Conservation (phyloP, 768 basidiomycete species). For the Boletus pseudo-olivaceus region DNA sequence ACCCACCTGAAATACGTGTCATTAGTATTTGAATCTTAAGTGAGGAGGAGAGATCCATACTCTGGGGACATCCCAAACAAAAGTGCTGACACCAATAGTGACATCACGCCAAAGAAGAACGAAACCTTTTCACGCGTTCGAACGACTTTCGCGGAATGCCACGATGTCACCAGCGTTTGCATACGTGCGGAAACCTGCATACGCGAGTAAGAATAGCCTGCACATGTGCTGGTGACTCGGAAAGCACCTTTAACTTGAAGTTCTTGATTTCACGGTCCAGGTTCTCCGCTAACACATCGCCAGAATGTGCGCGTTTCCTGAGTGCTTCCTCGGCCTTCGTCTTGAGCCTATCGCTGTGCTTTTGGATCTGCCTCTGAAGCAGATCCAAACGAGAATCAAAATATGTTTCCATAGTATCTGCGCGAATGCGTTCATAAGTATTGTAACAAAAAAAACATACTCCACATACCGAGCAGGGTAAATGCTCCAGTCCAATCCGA, state of each 20-base stretch:
- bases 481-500: slow-evolving; percentile 80
- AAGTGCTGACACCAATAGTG: slow-evolving; percentile 76
- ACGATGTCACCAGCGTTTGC: slow-evolving; percentile 70
- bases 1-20: slow-evolving; percentile 59
- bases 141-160: slow-evolving; percentile 91
- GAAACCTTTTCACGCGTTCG: slow-evolving; percentile 81
- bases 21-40: slow-evolving; percentile 4
- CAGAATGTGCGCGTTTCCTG: slow-evolving; percentile 53
- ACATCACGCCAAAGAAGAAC: slow-evolving; percentile 94
- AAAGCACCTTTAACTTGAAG: slow-evolving; percentile 76
- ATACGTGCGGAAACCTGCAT: slow-evolving; percentile 75
- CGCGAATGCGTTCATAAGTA: background rate
- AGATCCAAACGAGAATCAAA: slow-evolving; percentile 89
- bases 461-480: slow-evolving; percentile 71
- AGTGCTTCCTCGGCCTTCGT: slow-evolving; percentile 77
- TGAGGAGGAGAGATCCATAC: slow-evolving; percentile 39
- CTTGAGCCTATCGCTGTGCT: slow-evolving; percentile 82
- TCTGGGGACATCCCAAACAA: slow-evolving; percentile 86
- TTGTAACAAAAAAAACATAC: background rate
- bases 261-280: slow-evolving; percentile 83
- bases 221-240: background rate
- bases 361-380: slow-evolving; percentile 79
- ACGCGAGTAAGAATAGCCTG: slow-evolving; percentile 4
- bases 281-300: slow-evolving; percentile 68
- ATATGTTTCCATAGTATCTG: slow-evolving; percentile 93